Base-by-base conservation (phyloP, 306 rosid species). In the Malus sieversii region DNA sequence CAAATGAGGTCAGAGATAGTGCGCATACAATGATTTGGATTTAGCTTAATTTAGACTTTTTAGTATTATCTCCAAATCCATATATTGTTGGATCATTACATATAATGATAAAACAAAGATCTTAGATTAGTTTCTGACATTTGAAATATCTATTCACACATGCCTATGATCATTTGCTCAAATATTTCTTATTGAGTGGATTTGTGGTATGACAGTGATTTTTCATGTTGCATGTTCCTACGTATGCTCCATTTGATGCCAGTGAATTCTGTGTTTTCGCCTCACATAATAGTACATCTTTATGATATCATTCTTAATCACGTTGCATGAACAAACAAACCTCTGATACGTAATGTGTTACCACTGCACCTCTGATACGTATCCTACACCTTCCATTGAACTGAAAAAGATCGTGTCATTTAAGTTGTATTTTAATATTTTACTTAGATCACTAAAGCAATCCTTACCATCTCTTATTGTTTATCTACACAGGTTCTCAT, bases 1-100 rank as follows among this genome's bases (percentile, higher is more conserved):
- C 99, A 68, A 95, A 95, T 82, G 98, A 95, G 97, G 99, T 90
- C 48, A 60, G 86, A 27, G 9, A 40, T 20, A 70, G n/a, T n/a
- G 68, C 35, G 2, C 12, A 44, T 45, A 32, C 63, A 42, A 14
- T 23, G 23, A 45, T 27, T 6, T 40, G 62, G 62, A 59, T 68
- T 29, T 70, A 44, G 33, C 52, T 60, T 10, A 11, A 67, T 53
- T 22, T 44, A 6, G 10, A 58, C 38, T 58, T 35, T 14, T 14
- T 46, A 38, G 3, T 40, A 40, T 59, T 40, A 3, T 59, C 68
- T 59, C 1, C 8, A 40, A 65, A 18, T 18, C 10, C 16, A 14
- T 46, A 46, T 15, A 14, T 15, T 38, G 68, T 59, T 23, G 2
- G 12, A 10, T 23, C 8, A 35, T 5, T 45, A 10, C 29, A 5